Conservation (phyloP, 192 early-diverging fungal genomes). For the Coemansia sp. region DNA sequence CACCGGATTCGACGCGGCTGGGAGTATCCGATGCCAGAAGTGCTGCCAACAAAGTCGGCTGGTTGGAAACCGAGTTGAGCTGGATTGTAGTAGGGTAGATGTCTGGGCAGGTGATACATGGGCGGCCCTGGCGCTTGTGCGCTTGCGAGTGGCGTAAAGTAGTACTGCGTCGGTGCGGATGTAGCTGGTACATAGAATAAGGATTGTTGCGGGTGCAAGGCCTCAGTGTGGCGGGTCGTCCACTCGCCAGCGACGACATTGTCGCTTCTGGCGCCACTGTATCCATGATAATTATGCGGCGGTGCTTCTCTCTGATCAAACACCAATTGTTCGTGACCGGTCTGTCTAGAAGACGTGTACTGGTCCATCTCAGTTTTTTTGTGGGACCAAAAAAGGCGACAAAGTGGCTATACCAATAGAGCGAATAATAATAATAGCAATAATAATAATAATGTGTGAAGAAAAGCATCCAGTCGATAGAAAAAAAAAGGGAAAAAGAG, state of each 20-base stretch:
- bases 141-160: not conserved
- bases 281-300: not conserved
- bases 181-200: not conserved
- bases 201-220: not conserved
- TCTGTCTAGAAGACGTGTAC: not conserved
- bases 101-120: not conserved
- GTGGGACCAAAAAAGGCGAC: not conserved
- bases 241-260: not conserved
- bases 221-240: not conserved
- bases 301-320: not conserved
- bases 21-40: not conserved
- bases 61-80: not conserved
- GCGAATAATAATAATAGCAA: not conserved
- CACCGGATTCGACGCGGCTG: constrained; percentile 30
- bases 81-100: not conserved
- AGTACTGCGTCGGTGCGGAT: not conserved
- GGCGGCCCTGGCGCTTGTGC: not conserved
- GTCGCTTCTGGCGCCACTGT: not conserved
- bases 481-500: not conserved
- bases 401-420: not conserved
- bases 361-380: not conserved
- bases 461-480: not conserved
- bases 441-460: not conserved
- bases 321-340: not conserved
- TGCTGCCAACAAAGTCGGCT: not conserved